Base-by-base conservation (phyloP, 805 yeast genomes). In the Saccharomycopsis guyanensis region DNA sequence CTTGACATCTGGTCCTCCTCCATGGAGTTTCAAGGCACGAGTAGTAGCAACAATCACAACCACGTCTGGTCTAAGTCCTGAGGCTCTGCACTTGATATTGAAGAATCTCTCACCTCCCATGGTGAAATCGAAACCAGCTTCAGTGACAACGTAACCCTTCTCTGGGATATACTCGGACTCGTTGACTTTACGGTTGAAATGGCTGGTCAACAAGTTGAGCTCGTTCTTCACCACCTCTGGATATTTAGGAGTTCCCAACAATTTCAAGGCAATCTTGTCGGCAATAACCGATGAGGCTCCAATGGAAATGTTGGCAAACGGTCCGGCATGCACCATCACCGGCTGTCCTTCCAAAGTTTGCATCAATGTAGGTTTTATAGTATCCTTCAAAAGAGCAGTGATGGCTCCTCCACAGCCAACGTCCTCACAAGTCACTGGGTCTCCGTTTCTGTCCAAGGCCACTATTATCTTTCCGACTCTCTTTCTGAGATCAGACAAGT, bases 71-170 rank as follows among this genome's bases (percentile, higher is more conserved):
- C 72, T 68, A 49, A 85, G 72, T 3, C 96, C 96, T 34, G 94
- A 83, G 16, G 95, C 75, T 63, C 97, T 81, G 66, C 97, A 88
- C 70, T 91, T 91, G 65, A 91, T 91, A 71, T 91, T 87, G 67
- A 91, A 77, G 69, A 91, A 91, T 59, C 97, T 77, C 71, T 91
- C 98, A 57, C 97, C 97, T 55, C 98, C 98, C 97, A 91, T 91
- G 41, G 97, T 91, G 72, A 93, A 91, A 66, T 91, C 97, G 68
- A 91, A 91, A 44, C 98, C 98, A 34, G 97, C 97, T 66, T 91
- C 98, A 42, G 98, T 91, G 51, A 91, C 86, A 46, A 88, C 97
- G 61, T 77, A 91, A 55, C 97, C 97, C 51, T 71, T 70, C 45
- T 78, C 73, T 61, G 53, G 74, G 65, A 51, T 50, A 16, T 53